A percentile compares a stretch with the other conserved stretches of the same genome.
Conservation (phyloP, 192 early-diverging fungal species). For the Jimgerdemannia flammicorona region DNA sequence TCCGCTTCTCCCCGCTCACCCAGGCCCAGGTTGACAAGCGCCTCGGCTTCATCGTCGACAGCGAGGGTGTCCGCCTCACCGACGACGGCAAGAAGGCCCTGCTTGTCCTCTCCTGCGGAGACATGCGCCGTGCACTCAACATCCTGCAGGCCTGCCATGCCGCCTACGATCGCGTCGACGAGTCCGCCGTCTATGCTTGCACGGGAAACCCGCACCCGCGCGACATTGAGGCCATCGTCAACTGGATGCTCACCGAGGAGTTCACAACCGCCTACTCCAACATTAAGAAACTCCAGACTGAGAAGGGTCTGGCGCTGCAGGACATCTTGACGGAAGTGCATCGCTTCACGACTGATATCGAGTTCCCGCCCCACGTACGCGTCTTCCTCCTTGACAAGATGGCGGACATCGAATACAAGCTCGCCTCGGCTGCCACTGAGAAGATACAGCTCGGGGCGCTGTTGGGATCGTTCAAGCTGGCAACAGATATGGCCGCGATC, state of each 20-base stretch:
- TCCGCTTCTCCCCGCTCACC: conserved; percentile 89
- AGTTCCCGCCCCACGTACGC: conserved; percentile 65
- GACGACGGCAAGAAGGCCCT: conserved; percentile 78
- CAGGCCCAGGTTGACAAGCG: conserved; percentile 74
- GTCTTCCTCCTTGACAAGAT: conserved; percentile 75
- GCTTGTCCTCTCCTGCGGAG: conserved; percentile 82
- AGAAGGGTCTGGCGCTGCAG: conserved; percentile 85
- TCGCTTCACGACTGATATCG: conserved; percentile 58
- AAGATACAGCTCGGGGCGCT: conserved; percentile 85
- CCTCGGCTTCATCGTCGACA: conserved; percentile 65
- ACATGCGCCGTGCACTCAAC: conserved; percentile 96
- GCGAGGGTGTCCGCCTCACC: conserved; percentile 79
- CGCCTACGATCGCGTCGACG: conserved; percentile 71
- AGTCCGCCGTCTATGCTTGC: conserved; percentile 85
- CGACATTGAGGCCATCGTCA: conserved; percentile 74
- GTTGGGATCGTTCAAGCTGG: conserved; percentile 83
- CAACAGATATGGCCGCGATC: conserved; percentile 56
- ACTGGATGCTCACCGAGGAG: conserved; percentile 84
- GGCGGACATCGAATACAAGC: conserved; percentile 89
- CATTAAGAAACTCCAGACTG: conserved; percentile 71
- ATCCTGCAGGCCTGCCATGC: conserved; percentile 93
- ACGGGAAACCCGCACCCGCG: conserved; percentile 87
- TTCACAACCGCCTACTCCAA: conserved; percentile 72
- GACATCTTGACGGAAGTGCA: conserved; percentile 88
- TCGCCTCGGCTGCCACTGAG: conserved; percentile 81